These are phyloP conservation scores for Harringtonia aguacate DNA, from an alignment of 2,329 filamentous ascomycete species.

Conservation along the genomic window DNA sequence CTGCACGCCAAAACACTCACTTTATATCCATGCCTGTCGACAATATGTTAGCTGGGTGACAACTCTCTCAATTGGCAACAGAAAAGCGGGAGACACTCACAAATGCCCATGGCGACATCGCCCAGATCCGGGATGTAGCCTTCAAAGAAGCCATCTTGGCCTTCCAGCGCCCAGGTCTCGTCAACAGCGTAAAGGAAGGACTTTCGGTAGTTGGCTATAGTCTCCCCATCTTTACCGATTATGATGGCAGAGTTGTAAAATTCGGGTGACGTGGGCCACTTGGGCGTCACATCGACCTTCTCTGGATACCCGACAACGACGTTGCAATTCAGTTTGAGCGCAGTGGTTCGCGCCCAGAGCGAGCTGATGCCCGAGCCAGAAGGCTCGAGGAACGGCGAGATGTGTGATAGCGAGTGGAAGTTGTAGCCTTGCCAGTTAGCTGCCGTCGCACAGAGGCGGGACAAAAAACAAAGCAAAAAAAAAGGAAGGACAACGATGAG, in stretches of 20 bases:
- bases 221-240: conserved; percentile 48
- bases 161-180: conserved; percentile 51
- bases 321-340: conserved; percentile 54
- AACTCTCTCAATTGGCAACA: neutral
- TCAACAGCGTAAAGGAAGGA: conserved; percentile 47
- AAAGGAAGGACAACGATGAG: neutral
- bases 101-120: conserved; percentile 46
- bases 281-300: conserved; percentile 38
- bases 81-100: conserved; percentile 23
- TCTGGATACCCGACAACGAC: conserved; percentile 70
- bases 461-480: neutral
- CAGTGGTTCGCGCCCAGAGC: conserved; percentile 58
- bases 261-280: conserved; percentile 40
- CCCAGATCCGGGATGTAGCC: conserved; percentile 36
- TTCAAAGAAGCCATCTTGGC: conserved; percentile 36
- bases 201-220: conserved; percentile 50
- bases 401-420: conserved; percentile 58
- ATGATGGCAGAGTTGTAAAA: conserved; percentile 47
- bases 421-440: conserved; percentile 52
- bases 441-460: neutral
- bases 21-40: conserved; percentile 48
- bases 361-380: conserved; percentile 55
- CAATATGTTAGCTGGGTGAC: conserved; percentile 1
- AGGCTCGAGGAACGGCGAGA: conserved; percentile 58
- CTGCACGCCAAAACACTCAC: conserved; percentile 25